phyloP scores from a whole-genome alignment of 805 yeast genomes.

The Candida sithepensis region DNA sequence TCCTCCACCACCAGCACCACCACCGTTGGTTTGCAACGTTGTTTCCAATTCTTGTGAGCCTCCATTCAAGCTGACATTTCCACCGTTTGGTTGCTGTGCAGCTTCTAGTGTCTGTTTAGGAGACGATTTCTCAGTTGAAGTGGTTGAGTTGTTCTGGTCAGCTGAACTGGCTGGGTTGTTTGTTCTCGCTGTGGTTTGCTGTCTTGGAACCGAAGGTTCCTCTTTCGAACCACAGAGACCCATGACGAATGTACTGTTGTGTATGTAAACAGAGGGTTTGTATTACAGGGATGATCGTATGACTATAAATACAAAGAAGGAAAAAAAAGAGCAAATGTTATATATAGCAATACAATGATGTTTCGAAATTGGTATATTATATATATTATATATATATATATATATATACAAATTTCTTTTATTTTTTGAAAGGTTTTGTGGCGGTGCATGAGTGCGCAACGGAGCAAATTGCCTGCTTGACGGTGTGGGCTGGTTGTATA shows the following conservation, averaged over 20 bases:
- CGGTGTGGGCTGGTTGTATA: too few species aligned
- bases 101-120: neutral
- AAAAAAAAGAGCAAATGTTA: too few species aligned
- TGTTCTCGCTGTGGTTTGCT: neutral
- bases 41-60: neutral
- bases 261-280: neutral
- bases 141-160: neutral
- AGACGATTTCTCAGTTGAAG: neutral
- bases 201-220: slow-evolving; percentile 1
- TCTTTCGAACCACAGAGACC: slow-evolving; percentile 29
- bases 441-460: too few species aligned
- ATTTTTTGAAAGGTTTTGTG: too few species aligned
- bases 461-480: too few species aligned
- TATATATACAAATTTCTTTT: too few species aligned
- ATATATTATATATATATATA: too few species aligned
- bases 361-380: too few species aligned
- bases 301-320: neutral
- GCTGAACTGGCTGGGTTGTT: neutral
- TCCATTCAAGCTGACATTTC: neutral
- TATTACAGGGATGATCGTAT: too few species aligned
- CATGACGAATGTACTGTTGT: slow-evolving; percentile 9
- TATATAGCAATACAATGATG: too few species aligned
- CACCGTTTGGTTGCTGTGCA: neutral
- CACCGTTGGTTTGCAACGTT: neutral
- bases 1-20: too few species aligned